These are phyloP conservation scores for Acanthamoeba culbertsoni DNA, from an alignment of 208 protist species.

Conservation along the genomic window DNA sequence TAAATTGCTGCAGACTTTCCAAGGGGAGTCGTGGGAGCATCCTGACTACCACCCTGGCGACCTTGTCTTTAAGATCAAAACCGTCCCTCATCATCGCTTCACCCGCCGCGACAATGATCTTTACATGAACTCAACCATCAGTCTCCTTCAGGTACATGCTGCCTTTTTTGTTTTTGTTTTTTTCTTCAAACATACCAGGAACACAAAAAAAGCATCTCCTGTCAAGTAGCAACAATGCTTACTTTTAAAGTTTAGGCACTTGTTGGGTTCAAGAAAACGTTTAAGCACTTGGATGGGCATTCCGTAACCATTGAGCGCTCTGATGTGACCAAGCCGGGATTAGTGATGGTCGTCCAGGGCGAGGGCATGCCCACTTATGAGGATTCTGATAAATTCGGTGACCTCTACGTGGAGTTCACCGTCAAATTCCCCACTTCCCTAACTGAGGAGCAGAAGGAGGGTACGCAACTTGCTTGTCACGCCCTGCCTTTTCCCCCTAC, in stretches of 20 bases:
- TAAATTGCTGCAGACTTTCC: conserved; percentile 27
- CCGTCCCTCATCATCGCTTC: conserved; percentile 78
- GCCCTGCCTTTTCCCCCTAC: too few species aligned
- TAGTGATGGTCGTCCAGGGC: conserved; percentile 82
- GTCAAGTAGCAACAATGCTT: too few species aligned
- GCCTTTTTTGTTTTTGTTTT: too few species aligned
- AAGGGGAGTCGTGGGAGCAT: conserved; percentile 60
- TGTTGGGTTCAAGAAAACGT: conserved; percentile 86
- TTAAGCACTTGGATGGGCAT: conserved; percentile 89
- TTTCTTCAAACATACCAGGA: too few species aligned
- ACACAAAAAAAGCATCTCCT: too few species aligned
- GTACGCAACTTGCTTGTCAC: too few species aligned
- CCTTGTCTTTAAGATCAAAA: conserved; percentile 73
- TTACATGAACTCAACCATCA: conserved; percentile 84
- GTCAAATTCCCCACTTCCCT: conserved; percentile 84
- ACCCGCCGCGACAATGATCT: conserved; percentile 87
- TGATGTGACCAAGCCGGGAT: conserved; percentile 71
- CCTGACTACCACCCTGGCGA: conserved; percentile 76
- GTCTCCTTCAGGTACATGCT: conserved; percentile 88
- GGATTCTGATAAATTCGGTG: conserved; percentile 87
- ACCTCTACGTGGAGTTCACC: conserved; percentile 88
- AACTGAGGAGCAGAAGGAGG: conserved; percentile 61
- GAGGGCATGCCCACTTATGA: conserved; percentile 92
- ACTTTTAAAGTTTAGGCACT: too few species aligned
- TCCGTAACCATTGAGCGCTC: conserved; percentile 75